Evolutionary conservation across 352 stramenopile genomes (phyloP), one percentile per base, ranked within the genome.

Genomic region (Globisporangium cylindrosporum): DNA sequence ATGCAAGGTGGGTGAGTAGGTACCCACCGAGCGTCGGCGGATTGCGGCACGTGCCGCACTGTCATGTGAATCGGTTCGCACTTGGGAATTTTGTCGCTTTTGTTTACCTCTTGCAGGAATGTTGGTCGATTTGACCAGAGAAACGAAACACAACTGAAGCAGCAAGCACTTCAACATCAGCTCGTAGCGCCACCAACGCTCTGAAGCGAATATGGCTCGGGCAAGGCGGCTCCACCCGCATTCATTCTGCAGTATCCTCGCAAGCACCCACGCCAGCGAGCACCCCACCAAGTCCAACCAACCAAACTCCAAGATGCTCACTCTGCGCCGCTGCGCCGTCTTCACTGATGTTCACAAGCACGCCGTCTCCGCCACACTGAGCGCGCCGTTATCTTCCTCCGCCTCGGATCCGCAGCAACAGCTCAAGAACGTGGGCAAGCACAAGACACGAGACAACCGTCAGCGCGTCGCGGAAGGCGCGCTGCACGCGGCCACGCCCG

Each of bases 391-490:
- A 2, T n/a, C 56, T 27, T 48, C 18, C 3, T 46, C 32, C 20
- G 18, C 29, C 7, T 25, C 56, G 9, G 29, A 48, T 9, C 29
- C 46, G 8, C 48, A 55, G n/a, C 48, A 55, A 4, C 48, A 25
- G 4, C 29, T 32, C 56, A 32, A 12, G 9, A 20, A 9, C 56
- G n/a, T 34, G 55, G 43, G 4, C 8, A 41, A 46, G 55, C 55
- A 60, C 55, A 60, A 27, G 18, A 9, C 55, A 20, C 55, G 27
- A n/a, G 55, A 60, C 18, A 60, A 46, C 55, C 18, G 55, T n/a
- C 29, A 60, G 55, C 55, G 55, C 29, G 27, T 46, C 20, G 55
- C 55, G 55, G 29, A 60, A 46, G 55, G 29, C 10, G 55, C 55
- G 55, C 27, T 60, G 15, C 55, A 60, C 29, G 34, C 32, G 14